Percentiles rank a stretch among this genome's conserved stretches.
phyloP scores from a whole-genome alignment of 768 basidiomycete species.

The Suillus weaverae region DNA sequence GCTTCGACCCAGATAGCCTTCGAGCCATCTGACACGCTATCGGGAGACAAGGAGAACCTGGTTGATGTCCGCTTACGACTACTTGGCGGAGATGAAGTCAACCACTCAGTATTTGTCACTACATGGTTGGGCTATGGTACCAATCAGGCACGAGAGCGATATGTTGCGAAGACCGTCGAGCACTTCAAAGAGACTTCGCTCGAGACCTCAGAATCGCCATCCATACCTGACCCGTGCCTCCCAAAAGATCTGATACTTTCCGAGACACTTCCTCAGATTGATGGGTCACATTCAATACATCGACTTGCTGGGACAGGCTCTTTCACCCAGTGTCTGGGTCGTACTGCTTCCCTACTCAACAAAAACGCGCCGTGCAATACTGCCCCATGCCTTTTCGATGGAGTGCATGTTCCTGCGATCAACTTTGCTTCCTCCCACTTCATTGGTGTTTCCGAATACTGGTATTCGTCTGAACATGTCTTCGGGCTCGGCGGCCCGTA shows the following conservation, averaged over 20 bases:
- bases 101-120: constrained; percentile 93
- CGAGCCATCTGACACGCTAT: constrained; percentile 71
- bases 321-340: constrained; percentile 78
- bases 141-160: constrained; percentile 93
- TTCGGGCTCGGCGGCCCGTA: constrained; percentile 94
- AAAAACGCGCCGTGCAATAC: constrained; percentile 82
- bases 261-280: constrained; percentile 52
- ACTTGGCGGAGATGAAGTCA: constrained; percentile 81
- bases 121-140: constrained; percentile 99
- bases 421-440: constrained; percentile 93
- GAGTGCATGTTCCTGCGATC: constrained; percentile 89
- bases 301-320: constrained; percentile 84
- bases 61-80: constrained; percentile 81
- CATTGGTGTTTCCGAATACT: constrained; percentile 98
- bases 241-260: constrained; percentile 69
- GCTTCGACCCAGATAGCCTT: constrained; percentile 99
- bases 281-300: constrained; percentile 50
- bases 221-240: constrained; percentile 86
- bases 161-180: constrained; percentile 70
- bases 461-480: constrained; percentile 98
- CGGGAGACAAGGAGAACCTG: constrained; percentile 52
- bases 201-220: constrained; percentile 24
- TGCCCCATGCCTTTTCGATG: constrained; percentile 89
- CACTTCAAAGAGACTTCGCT: constrained; percentile 21
- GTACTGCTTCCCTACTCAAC: constrained; percentile 78